Base-by-base conservation (phyloP, 164 flowering plant species). In the Liquidambar formosana region DNA sequence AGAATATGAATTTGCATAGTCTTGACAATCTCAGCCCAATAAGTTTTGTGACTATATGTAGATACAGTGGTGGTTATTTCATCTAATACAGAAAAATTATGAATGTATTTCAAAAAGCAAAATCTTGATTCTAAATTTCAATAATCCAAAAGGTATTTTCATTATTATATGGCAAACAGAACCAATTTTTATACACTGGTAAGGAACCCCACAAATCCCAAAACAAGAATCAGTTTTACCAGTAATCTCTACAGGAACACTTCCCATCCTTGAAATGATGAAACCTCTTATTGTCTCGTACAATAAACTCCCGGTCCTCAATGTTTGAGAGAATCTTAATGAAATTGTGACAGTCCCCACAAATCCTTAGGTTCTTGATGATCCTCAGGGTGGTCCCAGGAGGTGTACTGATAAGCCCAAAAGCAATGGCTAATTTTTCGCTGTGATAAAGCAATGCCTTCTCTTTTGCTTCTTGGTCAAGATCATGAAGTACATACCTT, bases 321-420 rank as follows among this genome's bases (percentile, higher is more conserved):
- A 83, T 78, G 58, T 68, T 78, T 0, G 89, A 83, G 38, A 80
- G 67, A 44, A 83, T 74, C 76, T 85, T 85, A 53, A 85, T 68
- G 26, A 81, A 81, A 69, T 81, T 85, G 59, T 85, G 87, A 56
- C 87, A 83, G 64, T 85, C 87, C 48, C 85, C 86, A 51, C 89
- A 85, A 33, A 83, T 85, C 57, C 87, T 69, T 18, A 85, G 74
- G 72, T 85, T 85, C 80, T 85, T 85, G n/a, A 83, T 81, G 59
- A 85, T 77, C 69, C 89, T 79, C 53, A 81, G 65, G 0, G 84
- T 77, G 3, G 85, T 78, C 19, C 84, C 78, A 1, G 83, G 77
- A 0, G 85, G 70, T 6, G 85, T 85, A 52, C 81, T 85, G 19
- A 85, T 85, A 6, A 83, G 79, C 62, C 87, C 89, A 33, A 78